These are phyloP conservation scores for Smallanthus sonchifolius DNA, from an alignment of 129 eudicot genomes.

Conservation along the genomic window DNA sequence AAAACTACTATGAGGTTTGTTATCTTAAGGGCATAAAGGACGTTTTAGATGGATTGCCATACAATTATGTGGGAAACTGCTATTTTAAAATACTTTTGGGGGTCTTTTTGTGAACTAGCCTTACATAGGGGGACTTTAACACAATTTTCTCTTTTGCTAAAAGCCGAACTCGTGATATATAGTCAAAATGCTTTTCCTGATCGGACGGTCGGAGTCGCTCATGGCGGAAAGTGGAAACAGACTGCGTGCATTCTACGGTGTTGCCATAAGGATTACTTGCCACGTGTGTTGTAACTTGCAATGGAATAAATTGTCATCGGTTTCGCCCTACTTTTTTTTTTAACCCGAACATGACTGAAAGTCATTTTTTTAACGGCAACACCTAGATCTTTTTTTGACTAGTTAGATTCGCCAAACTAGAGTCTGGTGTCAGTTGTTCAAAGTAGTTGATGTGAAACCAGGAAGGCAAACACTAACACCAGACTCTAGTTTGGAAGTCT, in stretches of 20 bases:
- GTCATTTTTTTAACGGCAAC: too few relatives aligned
- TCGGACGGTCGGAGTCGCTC: slow-evolving; percentile 12
- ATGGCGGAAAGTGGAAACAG: neutral
- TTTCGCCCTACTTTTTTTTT: too few relatives aligned
- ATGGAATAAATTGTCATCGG: too few relatives aligned
- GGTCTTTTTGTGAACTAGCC: neutral
- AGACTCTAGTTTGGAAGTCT: neutral
- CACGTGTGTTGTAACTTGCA: too few relatives aligned
- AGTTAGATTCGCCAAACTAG: too few relatives aligned
- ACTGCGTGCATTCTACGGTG: too few relatives aligned
- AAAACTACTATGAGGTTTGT: too few relatives aligned
- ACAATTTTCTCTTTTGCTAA: neutral
- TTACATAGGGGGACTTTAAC: neutral
- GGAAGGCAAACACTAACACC: neutral
- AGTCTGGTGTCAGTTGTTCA: neutral
- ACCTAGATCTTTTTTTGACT: too few relatives aligned
- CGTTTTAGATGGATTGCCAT: neutral
- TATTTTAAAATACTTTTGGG: neutral
- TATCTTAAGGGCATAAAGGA: neutral
- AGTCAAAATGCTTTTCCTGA: slow-evolving; percentile 17
- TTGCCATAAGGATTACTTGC: too few relatives aligned
- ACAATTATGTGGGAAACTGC: neutral
- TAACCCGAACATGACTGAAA: too few relatives aligned
- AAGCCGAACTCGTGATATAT: slow-evolving; percentile 4
- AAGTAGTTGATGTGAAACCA: neutral